These are phyloP conservation scores for Tylopilus rubrobrunneus DNA, from an alignment of 768 basidiomycete genomes.

Conservation along the genomic window DNA sequence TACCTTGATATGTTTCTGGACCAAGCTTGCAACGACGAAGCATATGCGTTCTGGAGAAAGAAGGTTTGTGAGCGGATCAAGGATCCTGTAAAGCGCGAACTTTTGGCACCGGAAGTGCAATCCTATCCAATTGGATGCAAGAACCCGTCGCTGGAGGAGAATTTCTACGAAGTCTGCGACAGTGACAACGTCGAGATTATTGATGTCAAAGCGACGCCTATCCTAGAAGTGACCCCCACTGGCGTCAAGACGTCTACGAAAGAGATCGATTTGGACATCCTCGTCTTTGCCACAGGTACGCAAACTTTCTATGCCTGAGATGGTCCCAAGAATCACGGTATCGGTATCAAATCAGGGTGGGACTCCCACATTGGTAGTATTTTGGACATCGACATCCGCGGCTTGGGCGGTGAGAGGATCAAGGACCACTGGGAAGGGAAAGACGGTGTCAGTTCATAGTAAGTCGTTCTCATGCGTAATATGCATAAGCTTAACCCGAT, in stretches of 20 bases:
- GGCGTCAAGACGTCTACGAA: constrained; percentile 8
- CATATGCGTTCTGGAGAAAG: constrained; percentile 14
- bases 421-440: neutral
- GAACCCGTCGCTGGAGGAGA: constrained; percentile 5
- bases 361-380: constrained; percentile 2
- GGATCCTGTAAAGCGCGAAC: constrained; percentile 7
- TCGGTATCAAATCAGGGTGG: constrained; percentile 5
- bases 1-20: neutral
- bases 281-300: constrained; percentile 16
- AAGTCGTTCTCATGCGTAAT: neutral
- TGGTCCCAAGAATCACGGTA: too few species aligned
- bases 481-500: neutral
- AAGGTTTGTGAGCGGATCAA: constrained; percentile 13
- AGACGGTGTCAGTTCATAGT: neutral
- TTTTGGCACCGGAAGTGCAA: constrained; percentile 12
- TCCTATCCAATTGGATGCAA: constrained; percentile 11
- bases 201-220: constrained; percentile 3
- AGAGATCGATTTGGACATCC: constrained; percentile 12
- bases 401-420: constrained; percentile 2
- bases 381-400: constrained; percentile 9
- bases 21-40: neutral
- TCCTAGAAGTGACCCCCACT: constrained; percentile 6
- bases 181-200: constrained; percentile 17
- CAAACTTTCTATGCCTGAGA: too few species aligned
- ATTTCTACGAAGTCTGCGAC: constrained; percentile 11